Base-by-base conservation (phyloP, 306 rosid species). In the Quercus engelmannii region DNA sequence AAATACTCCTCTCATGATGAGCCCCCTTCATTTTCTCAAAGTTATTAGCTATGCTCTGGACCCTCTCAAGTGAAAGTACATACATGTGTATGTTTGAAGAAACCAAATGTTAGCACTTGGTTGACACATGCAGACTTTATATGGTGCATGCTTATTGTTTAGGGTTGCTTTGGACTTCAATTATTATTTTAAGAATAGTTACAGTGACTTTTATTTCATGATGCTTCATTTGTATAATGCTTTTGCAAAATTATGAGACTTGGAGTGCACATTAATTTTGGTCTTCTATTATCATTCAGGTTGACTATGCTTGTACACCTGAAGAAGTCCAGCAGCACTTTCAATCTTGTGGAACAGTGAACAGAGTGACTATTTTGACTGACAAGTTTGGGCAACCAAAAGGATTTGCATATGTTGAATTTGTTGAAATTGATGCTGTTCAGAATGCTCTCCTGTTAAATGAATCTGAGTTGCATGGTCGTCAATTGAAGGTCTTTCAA, bases 321-420 rank as follows among this genome's bases (percentile, higher is more conserved):
- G 99, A 96, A 86, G 99, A 96, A 86, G 99, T 96, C 76, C 99
- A 96, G 79, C 99, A 96, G 81, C 99, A 91, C 87, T 96, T 96
- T 84, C 99, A 96, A 87, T 96, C 99, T n/a, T 96, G 99, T 83
- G 99, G 99, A 83, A 96, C 99, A 51, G 99, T 96, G 77, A 96
- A 96, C 89, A 88, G 99, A 85, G 99, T 93, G 69, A 96, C 99
- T 4, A 96, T 96, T 82, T 85, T 96, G 98, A 93, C 99, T 1
- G 99, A 96, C 90, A 96, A 96, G 86, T 96, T 91, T 85, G 99
- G 99, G 78, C 99, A 96, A 65, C 99, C 98, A 41, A 96, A 96
- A 82, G 99, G 99, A 80, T 93, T 96, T 85, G 99, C 99, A 52
- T 96, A 96, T 75, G 99, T 96, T 51, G 99, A 96, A 87, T 96